Base-by-base conservation (phyloP, 306 rosid species). In the Spatholobus suberectus region DNA sequence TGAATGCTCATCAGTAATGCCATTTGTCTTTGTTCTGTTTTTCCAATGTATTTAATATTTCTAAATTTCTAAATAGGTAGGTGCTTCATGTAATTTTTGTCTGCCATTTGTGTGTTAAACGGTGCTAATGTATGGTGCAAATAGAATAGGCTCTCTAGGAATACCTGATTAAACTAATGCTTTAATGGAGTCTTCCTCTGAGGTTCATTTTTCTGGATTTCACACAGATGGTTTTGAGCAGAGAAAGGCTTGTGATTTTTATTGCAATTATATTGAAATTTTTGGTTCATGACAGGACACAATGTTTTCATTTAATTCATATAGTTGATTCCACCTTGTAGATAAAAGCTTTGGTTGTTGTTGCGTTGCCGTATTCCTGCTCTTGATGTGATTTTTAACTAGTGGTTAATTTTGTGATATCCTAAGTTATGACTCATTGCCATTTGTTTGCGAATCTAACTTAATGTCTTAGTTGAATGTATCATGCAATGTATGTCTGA, bases 401-500 rank as follows among this genome's bases (percentile, higher is more conserved):
- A 75, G 43, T 58, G 55, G 35, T 55, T 65, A 67, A 62, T 70
- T 24, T 2, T 70, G 1, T 49, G 52, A 70, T 49, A 70, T 43
- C 54, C 38, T 23, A 73, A 66, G 20, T 79, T 38, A 8, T 85
- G 40, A 26, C 63, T 59, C 24, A 13, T 73, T 24, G 14, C 15
- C 24, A 35, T 65, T 9, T 52, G 8, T 77, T 77, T 77, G 67
- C 35, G 38, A 61, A 17, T 58, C 37, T 26, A 49, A 55, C 55
- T 70, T 8, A 21, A 46, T 27, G 76, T 77, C 73, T 71, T 5
- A 54, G 21, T 40, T 62, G 65, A 41, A 77, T 55, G 32, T 34
- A 37, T 20, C 47, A 75, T 71, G 44, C 74, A 78, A 58, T 76
- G 44, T 59, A 12, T 43, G 52, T 51, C 14, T 71, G 79, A 44